Evolutionary conservation across 208 protist genomes (phyloP), one percentile per base, ranked within the genome.

Genomic region (Kentomonas sorsogonicus): DNA sequence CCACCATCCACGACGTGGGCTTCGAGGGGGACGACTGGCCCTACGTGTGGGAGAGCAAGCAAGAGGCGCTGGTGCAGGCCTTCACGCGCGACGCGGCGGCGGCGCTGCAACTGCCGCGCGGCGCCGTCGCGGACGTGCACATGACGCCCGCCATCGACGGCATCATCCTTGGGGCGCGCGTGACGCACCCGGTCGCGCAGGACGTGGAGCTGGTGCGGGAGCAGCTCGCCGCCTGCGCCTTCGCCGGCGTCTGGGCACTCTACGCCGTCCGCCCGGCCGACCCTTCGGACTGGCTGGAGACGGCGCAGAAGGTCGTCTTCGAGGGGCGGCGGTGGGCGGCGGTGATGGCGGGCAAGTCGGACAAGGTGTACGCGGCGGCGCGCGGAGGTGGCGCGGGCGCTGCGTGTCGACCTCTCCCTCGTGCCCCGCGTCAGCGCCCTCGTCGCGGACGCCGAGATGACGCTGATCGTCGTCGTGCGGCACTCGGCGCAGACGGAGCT

Each of bases 21-120:
- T 91, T 91, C 60, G 77, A 88, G 16, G 50, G 50, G 16, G 50
- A 74, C 13, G 70, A 68, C 62, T 82, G 75, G 75, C 46, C 62
- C 43, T 60, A 72, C 34, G 70, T 77, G 36, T 34, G 77, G 23
- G 43, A 63, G 16, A 41, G 46, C 60, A 70, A 52, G 39, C 46
- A 59, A 25, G 46, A 52, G 2, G 60, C 33, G 46, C 36, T 76
- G 5, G 41, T 60, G 15, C 34, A 60, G 55, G 55, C 51, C 22
- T 76, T 76, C 47, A 40, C 57, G 53, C 53, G 59, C 16, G 69
- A 71, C 48, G 53, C 60, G 5, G 63, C 69, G 1, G 58, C 39
- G n/a, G 69, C 58, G 9, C 34, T 61, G 3, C 25, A 58, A 72
- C 41, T 78, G 67, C 56, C 10, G 44, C 20, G 53, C 63, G 26